These are phyloP conservation scores for Cladobotryum protrusum DNA, from an alignment of 2,329 filamentous ascomycete species.

Conservation along the genomic window DNA sequence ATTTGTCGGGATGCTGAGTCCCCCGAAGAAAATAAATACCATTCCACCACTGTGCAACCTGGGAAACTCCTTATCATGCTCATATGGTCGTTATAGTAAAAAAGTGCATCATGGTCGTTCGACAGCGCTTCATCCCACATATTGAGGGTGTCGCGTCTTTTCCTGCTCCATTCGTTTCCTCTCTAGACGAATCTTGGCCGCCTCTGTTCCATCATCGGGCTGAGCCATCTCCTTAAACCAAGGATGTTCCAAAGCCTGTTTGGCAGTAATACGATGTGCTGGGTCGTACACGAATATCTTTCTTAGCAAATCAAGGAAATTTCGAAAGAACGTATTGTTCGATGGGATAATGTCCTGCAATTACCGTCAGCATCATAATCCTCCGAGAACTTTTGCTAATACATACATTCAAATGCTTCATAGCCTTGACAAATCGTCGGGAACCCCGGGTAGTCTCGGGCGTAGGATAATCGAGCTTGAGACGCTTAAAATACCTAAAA, in stretches of 20 bases:
- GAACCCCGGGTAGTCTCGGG: conserved; percentile 59
- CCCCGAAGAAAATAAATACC: conserved; percentile 16
- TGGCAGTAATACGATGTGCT: conserved; percentile 57
- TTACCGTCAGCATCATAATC: conserved; percentile 4
- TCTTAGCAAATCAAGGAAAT: conserved; percentile 58
- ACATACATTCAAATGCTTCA: conserved; percentile 60
- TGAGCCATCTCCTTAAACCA: conserved; percentile 61
- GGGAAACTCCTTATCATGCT: conserved; percentile 27
- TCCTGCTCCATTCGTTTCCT: conserved; percentile 40
- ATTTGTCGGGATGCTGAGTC: conserved; percentile 17
- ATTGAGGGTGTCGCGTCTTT: conserved; percentile 17
- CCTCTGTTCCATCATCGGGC: conserved; percentile 62
- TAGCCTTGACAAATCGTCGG: conserved; percentile 62
- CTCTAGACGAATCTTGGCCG: conserved; percentile 55
- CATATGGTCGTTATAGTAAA: conserved; percentile 22
- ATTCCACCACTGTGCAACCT: conserved; percentile 14
- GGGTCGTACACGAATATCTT: conserved; percentile 67
- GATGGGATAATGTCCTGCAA: conserved; percentile 59
- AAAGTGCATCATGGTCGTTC: conserved; percentile 11
- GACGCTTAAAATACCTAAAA: conserved; percentile 58
- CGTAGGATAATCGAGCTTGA: conserved; percentile 59
- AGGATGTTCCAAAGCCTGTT: conserved; percentile 58
- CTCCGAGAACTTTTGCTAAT: neutral
- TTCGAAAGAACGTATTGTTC: conserved; percentile 51
- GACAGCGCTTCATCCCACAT: conserved; percentile 20